Evolutionary conservation across 1,284 basidiomycete species (phyloP), one percentile per base, ranked within the genome.

Genomic region (Moesziomyces sp.): DNA sequence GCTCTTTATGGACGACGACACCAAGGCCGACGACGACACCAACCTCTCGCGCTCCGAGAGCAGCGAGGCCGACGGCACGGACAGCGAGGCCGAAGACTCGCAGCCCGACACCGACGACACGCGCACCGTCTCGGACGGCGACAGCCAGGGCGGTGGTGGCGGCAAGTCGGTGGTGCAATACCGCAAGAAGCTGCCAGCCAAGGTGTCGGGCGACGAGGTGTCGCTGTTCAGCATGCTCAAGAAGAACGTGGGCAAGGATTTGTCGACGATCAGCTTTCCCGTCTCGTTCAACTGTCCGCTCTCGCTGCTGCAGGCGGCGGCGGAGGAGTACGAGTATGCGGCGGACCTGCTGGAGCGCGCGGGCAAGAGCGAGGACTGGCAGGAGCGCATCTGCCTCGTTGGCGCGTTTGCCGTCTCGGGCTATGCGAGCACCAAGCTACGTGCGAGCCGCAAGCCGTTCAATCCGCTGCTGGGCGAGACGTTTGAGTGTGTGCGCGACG

Each of bases 171-270:
- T 43, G 1, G 67, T 80, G 13, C 61, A 78, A 46, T 75, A 82
- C 75, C 74, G 84, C 53, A 62, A 86, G 2, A 86, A 86, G 51
- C 86, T 97, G 44, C 93, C 90, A 18, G 83, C 84, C 18, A 85
- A 85, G 5, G 84, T 86, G 0, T 85, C 85, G 7, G 90, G 89
- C 1, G 92, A 95, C 62, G 94, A 97, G 85, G 92, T 93, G 5
- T 93, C 92, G 74, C 85, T 97, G 45, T 93, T 96, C 78, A 86
- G 90, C 1, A 90, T 96, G 61, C 85, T 97, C 54, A 93, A 93
- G 86, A 96, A 94, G 86, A 96, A 94, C 80, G 91, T 97, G 50
- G 82, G 82, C 35, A 83, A 84, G 54, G 83, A 84, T 53, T 71
- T 84, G 2, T 79, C 82, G n/a, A 81, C 82, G 28, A 79, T 84